Evolutionary conservation across 2,329 filamentous ascomycete genomes (phyloP).

Genomic region (Mollisia scopiformis): DNA sequence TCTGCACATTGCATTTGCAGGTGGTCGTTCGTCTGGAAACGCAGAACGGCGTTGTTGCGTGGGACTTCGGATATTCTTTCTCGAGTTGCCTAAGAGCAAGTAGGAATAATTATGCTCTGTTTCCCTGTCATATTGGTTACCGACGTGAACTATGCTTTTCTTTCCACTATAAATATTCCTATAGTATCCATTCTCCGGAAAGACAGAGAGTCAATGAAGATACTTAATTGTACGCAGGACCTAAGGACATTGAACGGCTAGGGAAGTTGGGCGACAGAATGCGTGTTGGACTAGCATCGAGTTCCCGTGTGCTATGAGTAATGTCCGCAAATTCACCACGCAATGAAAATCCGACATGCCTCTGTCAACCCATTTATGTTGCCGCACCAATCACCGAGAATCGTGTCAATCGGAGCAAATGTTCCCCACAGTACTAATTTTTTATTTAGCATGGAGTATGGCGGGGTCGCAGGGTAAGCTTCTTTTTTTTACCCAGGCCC

Average conservation of each 20-base stretch:
- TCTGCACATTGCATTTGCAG: slow-evolving; percentile 29
- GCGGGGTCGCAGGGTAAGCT: not conserved
- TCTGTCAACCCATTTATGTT: no score
- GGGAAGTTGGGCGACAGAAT: no score
- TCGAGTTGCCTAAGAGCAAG: slow-evolving; percentile 7
- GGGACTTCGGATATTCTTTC: slow-evolving; percentile 4
- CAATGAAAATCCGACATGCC: no score
- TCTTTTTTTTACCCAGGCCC: not conserved
- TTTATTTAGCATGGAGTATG: not conserved
- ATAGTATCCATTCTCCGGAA: no score
- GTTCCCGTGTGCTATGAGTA: no score
- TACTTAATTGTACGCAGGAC: no score
- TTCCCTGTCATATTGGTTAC: not conserved
- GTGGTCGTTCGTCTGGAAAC: slow-evolving; percentile 18
- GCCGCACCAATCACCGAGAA: slow-evolving; percentile 14
- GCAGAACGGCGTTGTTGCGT: slow-evolving; percentile 17
- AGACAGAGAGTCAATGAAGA: no score
- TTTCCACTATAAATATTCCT: no score
- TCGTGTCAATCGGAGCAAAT: not conserved
- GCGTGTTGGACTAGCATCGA: no score
- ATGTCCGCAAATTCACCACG: no score
- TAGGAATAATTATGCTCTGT: slow-evolving; percentile 22
- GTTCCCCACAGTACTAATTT: slow-evolving; percentile 2
- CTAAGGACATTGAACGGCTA: no score
- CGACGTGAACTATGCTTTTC: not conserved